Conservation (phyloP, 805 yeast species). For the Maudiozyma saulgeensis region DNA sequence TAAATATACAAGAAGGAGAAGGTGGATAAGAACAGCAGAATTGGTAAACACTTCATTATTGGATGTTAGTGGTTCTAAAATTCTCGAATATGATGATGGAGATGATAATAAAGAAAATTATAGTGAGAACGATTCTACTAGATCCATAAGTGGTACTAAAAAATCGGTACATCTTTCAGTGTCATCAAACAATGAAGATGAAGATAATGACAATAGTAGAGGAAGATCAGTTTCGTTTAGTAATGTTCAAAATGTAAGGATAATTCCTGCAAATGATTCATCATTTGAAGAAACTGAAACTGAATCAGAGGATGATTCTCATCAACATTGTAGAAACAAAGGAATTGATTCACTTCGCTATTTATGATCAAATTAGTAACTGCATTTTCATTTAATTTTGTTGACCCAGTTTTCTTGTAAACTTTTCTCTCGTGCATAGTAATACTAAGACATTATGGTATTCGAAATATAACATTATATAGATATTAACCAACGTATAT, state of each 20-base stretch:
- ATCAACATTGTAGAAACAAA: background rate
- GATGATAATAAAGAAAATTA: background rate
- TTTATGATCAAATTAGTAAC: background rate
- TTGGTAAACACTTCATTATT: constrained; percentile 34
- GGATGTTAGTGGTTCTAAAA: constrained; percentile 1
- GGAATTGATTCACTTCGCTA: background rate
- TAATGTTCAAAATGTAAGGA: constrained; percentile 21
- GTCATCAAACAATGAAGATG: background rate
- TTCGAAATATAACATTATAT: too few relatives aligned
- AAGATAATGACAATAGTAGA: background rate
- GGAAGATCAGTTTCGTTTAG: constrained; percentile 28
- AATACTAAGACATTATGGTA: too few relatives aligned
- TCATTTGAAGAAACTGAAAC: background rate
- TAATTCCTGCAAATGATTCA: constrained; percentile 15
- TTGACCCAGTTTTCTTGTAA: too few relatives aligned
- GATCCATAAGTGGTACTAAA: background rate
- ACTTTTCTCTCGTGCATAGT: too few relatives aligned
- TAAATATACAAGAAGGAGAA: constrained; percentile 85
- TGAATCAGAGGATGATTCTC: background rate
- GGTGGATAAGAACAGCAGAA: constrained; percentile 95
- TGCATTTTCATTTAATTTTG: too few relatives aligned
- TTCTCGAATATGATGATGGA: background rate
- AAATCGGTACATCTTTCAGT: background rate
- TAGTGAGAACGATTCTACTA: background rate
- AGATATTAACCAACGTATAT: too few relatives aligned